A percentile compares a stretch with the other conserved stretches of the same genome.
phyloP scores from a whole-genome alignment of 2,329 filamentous ascomycete genomes.

The Zymoseptoria brevis region DNA sequence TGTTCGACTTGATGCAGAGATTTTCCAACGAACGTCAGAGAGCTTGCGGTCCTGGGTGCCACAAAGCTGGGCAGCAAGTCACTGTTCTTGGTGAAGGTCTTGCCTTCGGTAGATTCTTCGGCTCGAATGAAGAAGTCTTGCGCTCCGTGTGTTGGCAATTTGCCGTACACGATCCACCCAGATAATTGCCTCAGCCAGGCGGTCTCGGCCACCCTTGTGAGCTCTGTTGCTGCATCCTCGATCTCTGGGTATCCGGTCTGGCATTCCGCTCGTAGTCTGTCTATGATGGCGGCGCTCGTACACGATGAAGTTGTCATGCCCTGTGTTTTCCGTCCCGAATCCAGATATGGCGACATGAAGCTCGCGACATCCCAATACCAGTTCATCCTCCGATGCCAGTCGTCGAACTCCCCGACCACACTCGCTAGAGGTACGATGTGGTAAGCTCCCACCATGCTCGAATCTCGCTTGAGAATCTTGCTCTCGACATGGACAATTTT shows the following conservation, averaged over 20 bases:
- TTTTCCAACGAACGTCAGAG: constrained; percentile 83
- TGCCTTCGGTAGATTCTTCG: constrained; percentile 22
- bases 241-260: constrained; percentile 87
- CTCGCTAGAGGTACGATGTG: constrained; percentile 86
- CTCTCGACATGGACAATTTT: constrained; percentile 80
- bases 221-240: constrained; percentile 62
- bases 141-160: constrained; percentile 65
- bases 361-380: constrained; percentile 72
- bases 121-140: constrained; percentile 75
- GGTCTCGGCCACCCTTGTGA: constrained; percentile 72
- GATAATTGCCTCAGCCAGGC: constrained; percentile 88
- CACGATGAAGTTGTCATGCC: constrained; percentile 8
- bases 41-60: constrained; percentile 62
- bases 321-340: not conserved
- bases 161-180: constrained; percentile 84
- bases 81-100: constrained; percentile 48
- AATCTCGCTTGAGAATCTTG: constrained; percentile 66
- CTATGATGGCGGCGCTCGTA: constrained; percentile 57
- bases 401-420: constrained; percentile 75
- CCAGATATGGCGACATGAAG: constrained; percentile 51
- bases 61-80: constrained; percentile 73
- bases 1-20: constrained; percentile 74
- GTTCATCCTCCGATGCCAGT: constrained; percentile 74
- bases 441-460: constrained; percentile 77
- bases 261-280: constrained; percentile 65